A percentile compares a stretch with the other conserved stretches of the same genome.
Evolutionary conservation across 192 early-diverging fungal species (phyloP).

Genomic region (Coemansia sp.): DNA sequence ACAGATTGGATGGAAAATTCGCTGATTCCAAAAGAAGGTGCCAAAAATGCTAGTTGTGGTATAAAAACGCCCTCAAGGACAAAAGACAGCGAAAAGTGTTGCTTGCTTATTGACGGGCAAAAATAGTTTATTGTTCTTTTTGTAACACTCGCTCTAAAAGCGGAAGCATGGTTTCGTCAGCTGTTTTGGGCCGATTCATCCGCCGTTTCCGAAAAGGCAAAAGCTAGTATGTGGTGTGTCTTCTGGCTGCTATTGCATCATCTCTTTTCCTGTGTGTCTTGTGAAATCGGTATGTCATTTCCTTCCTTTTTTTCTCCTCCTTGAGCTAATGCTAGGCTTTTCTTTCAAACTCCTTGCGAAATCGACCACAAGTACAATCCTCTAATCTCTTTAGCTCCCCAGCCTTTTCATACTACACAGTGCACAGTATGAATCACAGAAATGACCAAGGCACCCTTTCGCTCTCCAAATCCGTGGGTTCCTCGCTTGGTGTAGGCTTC

Average conservation of each 20-base stretch:
- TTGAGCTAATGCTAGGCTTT: no score
- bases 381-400: neutral
- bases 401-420: neutral
- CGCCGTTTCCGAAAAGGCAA: no score
- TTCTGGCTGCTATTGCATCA: no score
- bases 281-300: no score
- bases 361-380: neutral
- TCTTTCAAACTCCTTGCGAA: neutral
- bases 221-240: no score
- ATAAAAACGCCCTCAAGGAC: neutral
- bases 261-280: no score
- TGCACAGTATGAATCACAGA: slow-evolving; percentile 13
- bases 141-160: no score
- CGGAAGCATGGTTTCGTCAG: no score
- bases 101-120: no score
- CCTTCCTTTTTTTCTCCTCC: no score
- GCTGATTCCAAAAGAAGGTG: neutral
- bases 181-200: no score
- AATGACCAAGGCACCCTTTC: slow-evolving; percentile 9
- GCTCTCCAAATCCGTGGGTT: slow-evolving; percentile 7
- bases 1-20: neutral
- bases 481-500: neutral
- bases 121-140: no score
- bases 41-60: neutral
- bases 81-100: neutral